Evolutionary conservation across 768 basidiomycete genomes (phyloP).

Genomic region (Kwoniella botswanensis): DNA sequence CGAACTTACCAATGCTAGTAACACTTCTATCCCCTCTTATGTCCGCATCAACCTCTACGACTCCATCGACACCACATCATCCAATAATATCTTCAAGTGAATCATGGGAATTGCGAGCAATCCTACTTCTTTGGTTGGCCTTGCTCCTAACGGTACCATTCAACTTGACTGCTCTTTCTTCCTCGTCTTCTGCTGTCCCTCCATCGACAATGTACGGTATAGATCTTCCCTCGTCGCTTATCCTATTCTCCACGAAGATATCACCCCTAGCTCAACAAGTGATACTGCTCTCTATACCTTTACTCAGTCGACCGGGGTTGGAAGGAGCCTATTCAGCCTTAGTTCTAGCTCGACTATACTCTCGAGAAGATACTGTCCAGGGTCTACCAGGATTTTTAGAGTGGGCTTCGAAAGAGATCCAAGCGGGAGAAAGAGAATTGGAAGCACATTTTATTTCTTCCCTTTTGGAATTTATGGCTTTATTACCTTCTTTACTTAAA

Average conservation of each 20-base stretch:
- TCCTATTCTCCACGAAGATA: slow-evolving; percentile 64
- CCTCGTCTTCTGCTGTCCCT: slow-evolving; percentile 48
- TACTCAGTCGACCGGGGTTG: slow-evolving; percentile 63
- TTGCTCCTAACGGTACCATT: slow-evolving; percentile 94
- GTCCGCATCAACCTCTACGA: slow-evolving; percentile 58
- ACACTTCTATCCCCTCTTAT: slow-evolving; percentile 64
- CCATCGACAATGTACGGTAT: slow-evolving; percentile 18
- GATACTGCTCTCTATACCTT: slow-evolving; percentile 38
- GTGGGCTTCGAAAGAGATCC: slow-evolving; percentile 39
- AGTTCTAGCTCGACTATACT: slow-evolving; percentile 79
- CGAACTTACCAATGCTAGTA: slow-evolving; percentile 77
- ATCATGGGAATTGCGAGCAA: slow-evolving; percentile 82
- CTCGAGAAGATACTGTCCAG: slow-evolving; percentile 65
- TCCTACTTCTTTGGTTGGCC: slow-evolving; percentile 88
- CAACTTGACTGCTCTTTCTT: slow-evolving; percentile 80
- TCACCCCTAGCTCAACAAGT: slow-evolving; percentile 62
- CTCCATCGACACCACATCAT: slow-evolving; percentile 59
- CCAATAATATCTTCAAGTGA: slow-evolving; percentile 40
- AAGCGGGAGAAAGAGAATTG: slow-evolving; percentile 35
- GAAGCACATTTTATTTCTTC: slow-evolving; percentile 49
- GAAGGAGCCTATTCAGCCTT: slow-evolving; percentile 83
- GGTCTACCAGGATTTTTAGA: slow-evolving; percentile 34
- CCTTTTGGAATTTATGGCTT: slow-evolving; percentile 38
- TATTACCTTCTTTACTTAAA: slow-evolving; percentile 60
- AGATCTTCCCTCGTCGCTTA: slow-evolving; percentile 23